A percentile compares a stretch with the other conserved stretches of the same genome.
Conservation (phyloP, 495 filamentous ascomycete species). For the Acidiella bohemica region DNA sequence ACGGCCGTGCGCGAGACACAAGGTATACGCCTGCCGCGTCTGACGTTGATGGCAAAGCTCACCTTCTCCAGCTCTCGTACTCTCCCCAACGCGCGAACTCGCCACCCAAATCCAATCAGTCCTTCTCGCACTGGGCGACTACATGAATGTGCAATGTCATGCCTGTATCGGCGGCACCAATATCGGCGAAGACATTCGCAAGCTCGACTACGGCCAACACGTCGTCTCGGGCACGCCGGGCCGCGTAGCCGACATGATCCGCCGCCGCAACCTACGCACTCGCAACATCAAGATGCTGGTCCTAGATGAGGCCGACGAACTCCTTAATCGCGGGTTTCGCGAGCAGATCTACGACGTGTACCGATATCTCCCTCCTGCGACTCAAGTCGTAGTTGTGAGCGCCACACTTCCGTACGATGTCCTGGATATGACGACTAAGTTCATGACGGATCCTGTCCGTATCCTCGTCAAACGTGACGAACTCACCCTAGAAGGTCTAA, state of each 20-base stretch:
- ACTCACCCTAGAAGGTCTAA: constrained; percentile 92
- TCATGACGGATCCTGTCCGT: constrained; percentile 98
- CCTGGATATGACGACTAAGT: constrained; percentile 97
- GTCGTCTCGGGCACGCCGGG: constrained; percentile 94
- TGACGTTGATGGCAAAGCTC: neutral
- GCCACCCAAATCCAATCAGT: constrained; percentile 97
- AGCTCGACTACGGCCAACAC: constrained; percentile 91
- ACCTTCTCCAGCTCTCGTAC: constrained; percentile 54
- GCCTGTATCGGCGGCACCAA: constrained; percentile 98
- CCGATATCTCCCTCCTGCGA: constrained; percentile 87
- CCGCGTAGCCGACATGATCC: constrained; percentile 97
- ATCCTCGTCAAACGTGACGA: constrained; percentile 99
- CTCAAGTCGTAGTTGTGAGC: constrained; percentile 94
- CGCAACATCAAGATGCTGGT: constrained; percentile 98
- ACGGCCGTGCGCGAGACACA: constrained; percentile 65
- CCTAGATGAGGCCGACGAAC: constrained; percentile 92
- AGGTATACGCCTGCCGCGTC: constrained; percentile 26
- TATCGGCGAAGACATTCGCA: constrained; percentile 92
- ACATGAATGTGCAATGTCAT: constrained; percentile 99
- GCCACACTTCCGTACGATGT: constrained; percentile 97
- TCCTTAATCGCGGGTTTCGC: constrained; percentile 79
- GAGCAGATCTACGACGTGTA: constrained; percentile 99
- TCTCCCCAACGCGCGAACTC: constrained; percentile 95
- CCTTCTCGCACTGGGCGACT: constrained; percentile 92
- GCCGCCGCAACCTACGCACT: constrained; percentile 82